Base-by-base conservation (phyloP, 768 basidiomycete species). In the Mycena amicta region DNA sequence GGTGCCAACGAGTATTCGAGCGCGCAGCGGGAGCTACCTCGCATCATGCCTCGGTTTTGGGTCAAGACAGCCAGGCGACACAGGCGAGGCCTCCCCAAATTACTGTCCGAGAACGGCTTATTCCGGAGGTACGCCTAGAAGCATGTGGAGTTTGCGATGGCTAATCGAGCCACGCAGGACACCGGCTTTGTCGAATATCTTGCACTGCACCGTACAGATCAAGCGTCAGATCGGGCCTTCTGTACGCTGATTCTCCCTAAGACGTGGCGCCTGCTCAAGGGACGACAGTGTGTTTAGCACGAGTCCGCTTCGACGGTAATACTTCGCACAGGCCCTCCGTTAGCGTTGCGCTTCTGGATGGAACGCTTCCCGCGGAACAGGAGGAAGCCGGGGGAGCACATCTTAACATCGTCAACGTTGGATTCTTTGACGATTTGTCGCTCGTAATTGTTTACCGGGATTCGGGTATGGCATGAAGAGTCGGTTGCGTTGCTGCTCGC, bases 341-440 rank as follows among this genome's bases (percentile, higher is more conserved):
- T 67, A 73, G 75, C 49, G 71, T 86, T 61, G 80, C 75, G 63
- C 68, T 87, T 71, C 74, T 88, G 45, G 82, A 86, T 69, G 84
- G 84, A 73, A 72, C 72, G 69, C 70, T 83, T 66, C 75, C 68
- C 56, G 72, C 68, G 69, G 78, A 75, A 73, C 70, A 67, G 39
- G 63, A 68, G 63, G 69, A 76, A 70, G 76, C 72, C 59, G 74
- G 62, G 45, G 64, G 65, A 62, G 79, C n/a, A n/a, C n/a, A n/a
- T n/a, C n/a, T n/a, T n/a, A n/a, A 86, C 58, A 64, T 90, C 45
- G 69, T 91, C 68, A 87, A 87, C 66, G 80, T 76, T 41, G 87
- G 90, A 55, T 92, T 92, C 74, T 91, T 93, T 71, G 91, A 93
- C 75, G 87, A 90, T 64, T 82, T 86, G 70, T 76, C 71, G 66